Base-by-base conservation (phyloP, 495 filamentous ascomycete species). In the Penicillium tannophilum region DNA sequence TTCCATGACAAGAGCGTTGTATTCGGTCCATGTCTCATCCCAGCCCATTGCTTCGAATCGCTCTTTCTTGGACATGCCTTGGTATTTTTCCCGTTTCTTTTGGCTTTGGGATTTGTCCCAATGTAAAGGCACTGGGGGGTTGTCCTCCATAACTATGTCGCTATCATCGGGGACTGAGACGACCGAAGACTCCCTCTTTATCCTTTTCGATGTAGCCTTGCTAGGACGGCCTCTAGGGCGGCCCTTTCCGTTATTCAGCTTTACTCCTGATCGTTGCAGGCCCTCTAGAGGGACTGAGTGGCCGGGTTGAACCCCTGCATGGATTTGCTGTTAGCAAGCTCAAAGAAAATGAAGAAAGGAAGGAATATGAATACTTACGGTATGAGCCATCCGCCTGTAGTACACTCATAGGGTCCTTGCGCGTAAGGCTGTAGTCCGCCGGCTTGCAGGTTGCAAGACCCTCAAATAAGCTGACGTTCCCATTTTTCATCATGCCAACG, bases 381-480 rank as follows among this genome's bases (percentile, higher is more conserved):
- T 54, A 54, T 26, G 52, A 69, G 12, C 75, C 77, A 61, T 76
- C 66, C 10, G 61, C 54, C 23, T 63, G 46, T 19, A 50, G 52
- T 3, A 67, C 39, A 6, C 69, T 65, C 42, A 67, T 51, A 14
- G 71, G 70, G 39, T 81, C 78, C 30, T 63, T 72, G 31, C 55
- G 67, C 16, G 74, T 72, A n/a, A 59, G 42, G 30, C 62, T 47
- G 51, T 78, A 76, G 23, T 72, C 63, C 26, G 59, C 31, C 4
- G 74, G 72, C 16, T 73, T 73, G 45, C 51, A 64, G 23, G 59
- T 61, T 14, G 55, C 48, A 3, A 77, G 62, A 33, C 80, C 80
- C 50, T 84, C 78, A 3, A 68, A 65, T 11, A 86, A 68, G 50
- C 73, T 81, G 10, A 76, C 74, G 52, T 78, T 68, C 19, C 80